These are phyloP conservation scores for Fraxinus velutina DNA, from an alignment of 305 asterid genomes.

Conservation along the genomic window DNA sequence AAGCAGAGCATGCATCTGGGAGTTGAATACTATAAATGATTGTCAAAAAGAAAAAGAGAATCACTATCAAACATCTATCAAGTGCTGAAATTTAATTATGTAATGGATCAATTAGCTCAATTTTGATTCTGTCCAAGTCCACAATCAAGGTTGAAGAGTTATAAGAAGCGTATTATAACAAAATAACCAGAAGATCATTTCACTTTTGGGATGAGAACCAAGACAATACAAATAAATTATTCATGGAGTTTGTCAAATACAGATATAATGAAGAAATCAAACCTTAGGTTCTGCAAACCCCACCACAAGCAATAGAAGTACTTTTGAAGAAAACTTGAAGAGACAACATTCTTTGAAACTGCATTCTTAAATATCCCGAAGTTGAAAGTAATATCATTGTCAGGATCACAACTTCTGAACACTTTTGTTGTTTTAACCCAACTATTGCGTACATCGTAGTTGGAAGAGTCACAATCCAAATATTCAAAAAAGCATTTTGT, in stretches of 20 bases:
- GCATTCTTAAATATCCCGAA: constrained; percentile 81
- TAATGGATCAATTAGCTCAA: not conserved
- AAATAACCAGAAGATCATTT: not conserved
- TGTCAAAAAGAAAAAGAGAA: not conserved
- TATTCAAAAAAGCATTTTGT: constrained; percentile 50
- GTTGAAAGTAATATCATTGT: constrained; percentile 47
- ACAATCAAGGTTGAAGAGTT: not conserved
- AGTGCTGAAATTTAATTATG: not conserved
- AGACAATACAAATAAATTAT: not conserved
- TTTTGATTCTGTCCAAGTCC: not conserved
- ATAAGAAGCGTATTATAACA: not conserved
- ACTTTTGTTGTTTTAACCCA: constrained; percentile 66
- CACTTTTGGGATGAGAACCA: not conserved
- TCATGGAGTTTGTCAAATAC: not conserved
- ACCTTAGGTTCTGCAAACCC: constrained; percentile 96
- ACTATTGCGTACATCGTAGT: constrained; percentile 25
- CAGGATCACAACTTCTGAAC: constrained; percentile 66
- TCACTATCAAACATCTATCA: not conserved
- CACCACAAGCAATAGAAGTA: constrained; percentile 96
- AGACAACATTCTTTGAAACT: constrained; percentile 66
- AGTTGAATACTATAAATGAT: not conserved
- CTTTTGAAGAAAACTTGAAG: constrained; percentile 65
- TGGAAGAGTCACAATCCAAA: constrained; percentile 50
- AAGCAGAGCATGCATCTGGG: not conserved
- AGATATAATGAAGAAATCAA: constrained; percentile 19